These are phyloP conservation scores for Skeletonema marinoi DNA, from an alignment of 108 stramenopile species.

Conservation along the genomic window DNA sequence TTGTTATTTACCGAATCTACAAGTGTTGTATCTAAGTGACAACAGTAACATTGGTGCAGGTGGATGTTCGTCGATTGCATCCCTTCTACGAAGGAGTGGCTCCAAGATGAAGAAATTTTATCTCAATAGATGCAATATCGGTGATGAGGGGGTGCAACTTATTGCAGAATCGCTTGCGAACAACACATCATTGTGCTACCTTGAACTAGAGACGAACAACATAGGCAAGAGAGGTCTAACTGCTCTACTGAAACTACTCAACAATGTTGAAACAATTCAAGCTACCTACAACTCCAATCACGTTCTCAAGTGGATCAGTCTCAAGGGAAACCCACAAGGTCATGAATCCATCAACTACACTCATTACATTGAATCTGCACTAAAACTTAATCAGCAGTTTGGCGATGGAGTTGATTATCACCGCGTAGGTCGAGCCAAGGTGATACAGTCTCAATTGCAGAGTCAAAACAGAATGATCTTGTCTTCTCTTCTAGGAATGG, in stretches of 20 bases:
- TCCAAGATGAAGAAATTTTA: neutral
- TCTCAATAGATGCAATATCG: neutral
- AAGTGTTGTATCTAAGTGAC: neutral
- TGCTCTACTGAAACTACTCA: neutral
- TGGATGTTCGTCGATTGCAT: neutral
- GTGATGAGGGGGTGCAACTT: neutral
- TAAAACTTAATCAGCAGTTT: neutral
- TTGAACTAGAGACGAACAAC: neutral
- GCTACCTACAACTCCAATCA: neutral
- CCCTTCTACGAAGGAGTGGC: neutral
- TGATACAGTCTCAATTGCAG: neutral
- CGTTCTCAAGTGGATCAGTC: neutral
- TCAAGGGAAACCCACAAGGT: neutral
- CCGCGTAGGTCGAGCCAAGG: neutral
- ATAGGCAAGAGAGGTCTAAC: neutral
- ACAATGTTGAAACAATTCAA: neutral
- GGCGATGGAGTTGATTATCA: neutral
- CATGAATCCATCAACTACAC: neutral
- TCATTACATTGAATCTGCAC: neutral
- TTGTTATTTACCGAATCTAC: neutral
- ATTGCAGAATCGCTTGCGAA: neutral
- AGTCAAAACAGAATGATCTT: neutral
- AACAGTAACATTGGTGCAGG: neutral
- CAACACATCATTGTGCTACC: neutral
- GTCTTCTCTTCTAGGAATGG: neutral